phyloP scores from a whole-genome alignment of 495 filamentous ascomycete genomes.

The Hypoxylon crocopeplum region DNA sequence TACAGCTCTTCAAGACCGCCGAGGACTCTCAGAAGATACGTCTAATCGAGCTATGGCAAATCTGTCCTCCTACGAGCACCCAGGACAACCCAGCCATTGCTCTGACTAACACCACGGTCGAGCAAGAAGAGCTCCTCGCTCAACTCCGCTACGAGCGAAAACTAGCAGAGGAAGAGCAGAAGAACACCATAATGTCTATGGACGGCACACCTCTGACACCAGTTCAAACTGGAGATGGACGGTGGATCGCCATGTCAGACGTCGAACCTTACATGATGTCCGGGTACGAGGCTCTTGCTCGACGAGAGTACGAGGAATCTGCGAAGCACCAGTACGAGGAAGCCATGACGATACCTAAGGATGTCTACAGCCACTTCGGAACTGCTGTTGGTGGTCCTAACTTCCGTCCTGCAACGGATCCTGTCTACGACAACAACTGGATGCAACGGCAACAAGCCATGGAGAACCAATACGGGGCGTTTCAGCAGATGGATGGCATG shows the following conservation, averaged over 20 bases:
- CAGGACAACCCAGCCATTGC: slow-evolving; percentile 52
- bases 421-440: slow-evolving; percentile 64
- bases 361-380: slow-evolving; percentile 47
- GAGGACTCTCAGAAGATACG: slow-evolving; percentile 63
- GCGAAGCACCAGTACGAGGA: slow-evolving; percentile 45
- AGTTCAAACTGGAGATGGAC: slow-evolving; percentile 56
- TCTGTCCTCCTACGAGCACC: slow-evolving; percentile 56
- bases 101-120: slow-evolving; percentile 55
- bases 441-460: slow-evolving; percentile 57
- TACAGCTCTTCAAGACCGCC: slow-evolving; percentile 67
- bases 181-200: slow-evolving; percentile 49
- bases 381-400: slow-evolving; percentile 47
- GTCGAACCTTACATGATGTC: slow-evolving; percentile 75
- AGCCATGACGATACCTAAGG: slow-evolving; percentile 45
- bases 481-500: slow-evolving; percentile 52
- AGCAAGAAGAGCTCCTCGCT: slow-evolving; percentile 58
- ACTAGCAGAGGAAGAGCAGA: slow-evolving; percentile 41
- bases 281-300: slow-evolving; percentile 67
- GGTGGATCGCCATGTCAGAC: slow-evolving; percentile 51
- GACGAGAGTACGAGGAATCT: slow-evolving; percentile 56
- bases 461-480: slow-evolving; percentile 65
- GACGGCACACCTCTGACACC: slow-evolving; percentile 60
- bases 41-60: slow-evolving; percentile 71
- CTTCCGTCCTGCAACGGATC: slow-evolving; percentile 66
- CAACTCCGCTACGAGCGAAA: slow-evolving; percentile 60